Base-by-base conservation (phyloP, 1,284 basidiomycete species). In the Melampsora americana region DNA sequence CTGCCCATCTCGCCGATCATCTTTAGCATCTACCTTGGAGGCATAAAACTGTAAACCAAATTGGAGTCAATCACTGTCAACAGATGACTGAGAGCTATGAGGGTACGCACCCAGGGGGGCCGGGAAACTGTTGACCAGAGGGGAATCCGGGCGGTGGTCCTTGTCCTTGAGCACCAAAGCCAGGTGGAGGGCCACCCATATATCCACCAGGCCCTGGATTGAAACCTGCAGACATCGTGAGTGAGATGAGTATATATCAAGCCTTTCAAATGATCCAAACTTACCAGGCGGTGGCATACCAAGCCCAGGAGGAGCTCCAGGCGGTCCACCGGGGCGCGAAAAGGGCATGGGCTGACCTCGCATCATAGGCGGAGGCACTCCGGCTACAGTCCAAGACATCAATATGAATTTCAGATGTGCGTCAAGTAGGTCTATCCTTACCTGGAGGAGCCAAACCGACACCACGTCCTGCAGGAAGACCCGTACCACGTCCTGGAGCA, bases 401-500 rank as follows among this genome's bases (percentile, higher is more conserved):
- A 80, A 76, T 74, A 78, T 64, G 42, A 76, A 77, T 53, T 64
- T 28, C 78, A 80, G 1, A 78, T 69, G 78, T 79, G 73, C 67
- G 72, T 75, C 26, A 77, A 71, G 39, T 78, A 79, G 59, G 79
- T 79, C 76, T 74, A 69, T 32, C 87, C 90, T 81, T 83, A 91
- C 92, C 89, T 30, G 92, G 92, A 79, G 92, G 93, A 87, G 95
- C 89, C 87, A 95, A 90, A 77, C 94, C 94, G 88, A 98, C 96
- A 69, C 96, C 95, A 81, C 95, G 90, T 79, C 96, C 95, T 77
- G 95, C 94, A 81, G 95, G 92, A 85, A 93, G 90, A 80, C 94
- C 96, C 78, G 91, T 89, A 79, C 96, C 96, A 81, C 95, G 93
- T 71, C 95, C 96, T 77, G 89, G 87, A 79, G 91, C 90, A 79